A percentile compares a stretch with the other conserved stretches of the same genome.
These are phyloP conservation scores for Clarireedia homoeocarpa DNA, from an alignment of 2,329 filamentous ascomycete species.

Conservation along the genomic window DNA sequence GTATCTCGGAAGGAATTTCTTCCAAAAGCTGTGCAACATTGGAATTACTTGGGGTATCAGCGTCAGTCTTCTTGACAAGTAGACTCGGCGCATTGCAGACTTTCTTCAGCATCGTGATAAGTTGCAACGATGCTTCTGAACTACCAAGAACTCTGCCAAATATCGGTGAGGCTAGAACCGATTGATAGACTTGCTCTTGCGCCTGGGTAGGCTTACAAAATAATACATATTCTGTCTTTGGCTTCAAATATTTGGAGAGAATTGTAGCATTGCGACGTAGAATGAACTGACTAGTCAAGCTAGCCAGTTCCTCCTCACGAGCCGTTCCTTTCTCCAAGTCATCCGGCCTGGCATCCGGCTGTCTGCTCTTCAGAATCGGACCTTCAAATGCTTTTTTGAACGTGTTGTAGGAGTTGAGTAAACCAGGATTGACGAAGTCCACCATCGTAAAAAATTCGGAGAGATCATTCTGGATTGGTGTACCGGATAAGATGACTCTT, in stretches of 20 bases:
- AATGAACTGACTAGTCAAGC: slow-evolving; percentile 87
- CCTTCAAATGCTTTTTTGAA: slow-evolving; percentile 95
- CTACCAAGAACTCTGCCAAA: slow-evolving; percentile 56
- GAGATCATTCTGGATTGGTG: slow-evolving; percentile 90
- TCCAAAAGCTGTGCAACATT: slow-evolving; percentile 38
- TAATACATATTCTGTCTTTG: slow-evolving; percentile 92
- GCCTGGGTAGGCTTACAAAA: slow-evolving; percentile 87
- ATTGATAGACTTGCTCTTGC: slow-evolving; percentile 79
- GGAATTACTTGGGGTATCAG: slow-evolving; percentile 26
- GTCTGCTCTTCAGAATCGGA: slow-evolving; percentile 66
- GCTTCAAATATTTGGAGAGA: slow-evolving; percentile 78
- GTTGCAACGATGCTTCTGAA: slow-evolving; percentile 54
- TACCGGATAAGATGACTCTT: slow-evolving; percentile 48
- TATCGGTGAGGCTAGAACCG: slow-evolving; percentile 55
- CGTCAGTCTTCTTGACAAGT: slow-evolving; percentile 40
- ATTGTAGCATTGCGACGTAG: slow-evolving; percentile 85
- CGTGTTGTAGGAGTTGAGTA: slow-evolving; percentile 86
- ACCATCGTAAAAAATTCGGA: slow-evolving; percentile 90
- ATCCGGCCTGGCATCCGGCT: slow-evolving; percentile 46
- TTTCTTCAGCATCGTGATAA: slow-evolving; percentile 68
- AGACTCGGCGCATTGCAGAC: slow-evolving; percentile 64
- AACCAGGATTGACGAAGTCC: slow-evolving; percentile 85
- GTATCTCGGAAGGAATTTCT: slow-evolving; percentile 45
- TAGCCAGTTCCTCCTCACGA: slow-evolving; percentile 77
- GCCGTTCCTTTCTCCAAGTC: slow-evolving; percentile 63